Conservation (phyloP, 768 basidiomycete species). For the Pleurotus djamor region DNA sequence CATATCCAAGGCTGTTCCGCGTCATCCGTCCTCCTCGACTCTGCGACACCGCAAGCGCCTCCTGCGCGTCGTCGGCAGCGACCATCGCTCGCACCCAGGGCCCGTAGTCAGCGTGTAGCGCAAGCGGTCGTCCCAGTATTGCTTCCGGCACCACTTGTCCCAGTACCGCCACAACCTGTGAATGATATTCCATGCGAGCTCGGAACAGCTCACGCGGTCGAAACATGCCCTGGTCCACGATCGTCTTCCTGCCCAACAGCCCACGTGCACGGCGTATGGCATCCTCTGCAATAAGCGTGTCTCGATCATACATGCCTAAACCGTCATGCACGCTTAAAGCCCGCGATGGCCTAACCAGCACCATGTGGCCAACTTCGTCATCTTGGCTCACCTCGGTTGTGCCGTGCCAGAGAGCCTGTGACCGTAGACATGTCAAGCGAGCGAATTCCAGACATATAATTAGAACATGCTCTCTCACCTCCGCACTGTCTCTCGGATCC, state of each 20-base stretch:
- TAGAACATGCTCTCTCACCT: constrained; percentile 32
- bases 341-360: constrained; percentile 30
- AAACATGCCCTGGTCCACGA: constrained; percentile 25
- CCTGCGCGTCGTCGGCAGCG: constrained; percentile 57
- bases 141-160: constrained; percentile 42
- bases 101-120: constrained; percentile 65
- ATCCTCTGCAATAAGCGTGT: constrained; percentile 45
- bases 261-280: constrained; percentile 50
- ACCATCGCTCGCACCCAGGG: constrained; percentile 70
- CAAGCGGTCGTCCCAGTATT: constrained; percentile 40
- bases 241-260: constrained; percentile 28
- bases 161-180: constrained; percentile 43
- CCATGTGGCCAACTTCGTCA: constrained; percentile 54
- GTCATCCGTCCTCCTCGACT: constrained; percentile 41
- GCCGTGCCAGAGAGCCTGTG: constrained; percentile 2
- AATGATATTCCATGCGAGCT: constrained; percentile 43
- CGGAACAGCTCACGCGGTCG: constrained; percentile 29
- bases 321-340: constrained; percentile 18
- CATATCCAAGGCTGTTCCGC: constrained; percentile 56
- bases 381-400: constrained; percentile 29
- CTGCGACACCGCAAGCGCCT: constrained; percentile 19
- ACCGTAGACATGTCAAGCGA: not conserved
- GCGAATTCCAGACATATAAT: not conserved
- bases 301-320: constrained; percentile 37
- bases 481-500: constrained; percentile 26